Conservation (phyloP, 2,329 filamentous ascomycete species). For the Neodidymelliopsis sp. region DNA sequence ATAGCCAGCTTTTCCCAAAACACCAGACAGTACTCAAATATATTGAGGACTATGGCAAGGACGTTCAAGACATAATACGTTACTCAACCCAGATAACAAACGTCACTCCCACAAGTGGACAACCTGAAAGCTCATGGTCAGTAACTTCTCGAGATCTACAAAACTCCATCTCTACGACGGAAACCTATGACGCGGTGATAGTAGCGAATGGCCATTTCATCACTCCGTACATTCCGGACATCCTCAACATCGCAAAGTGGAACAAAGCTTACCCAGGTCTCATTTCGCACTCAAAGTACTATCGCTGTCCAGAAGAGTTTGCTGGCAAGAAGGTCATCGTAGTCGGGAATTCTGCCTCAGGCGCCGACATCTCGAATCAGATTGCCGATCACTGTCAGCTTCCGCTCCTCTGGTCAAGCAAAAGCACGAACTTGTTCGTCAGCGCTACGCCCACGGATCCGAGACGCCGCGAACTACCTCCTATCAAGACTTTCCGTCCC, state of each 20-base stretch:
- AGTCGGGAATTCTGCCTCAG: constrained; percentile 84
- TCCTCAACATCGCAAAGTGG: constrained; percentile 53
- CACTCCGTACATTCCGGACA: constrained; percentile 55
- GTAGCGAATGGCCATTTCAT: constrained; percentile 59
- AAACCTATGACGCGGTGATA: constrained; percentile 63
- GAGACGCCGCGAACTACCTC: constrained; percentile 64
- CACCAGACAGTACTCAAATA: constrained; percentile 77
- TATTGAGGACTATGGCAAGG: constrained; percentile 73
- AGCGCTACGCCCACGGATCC: constrained; percentile 40
- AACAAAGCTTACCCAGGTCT: constrained; percentile 45
- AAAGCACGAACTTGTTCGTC: constrained; percentile 24
- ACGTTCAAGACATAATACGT: constrained; percentile 70
- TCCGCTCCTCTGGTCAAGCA: constrained; percentile 59
- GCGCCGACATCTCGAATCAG: constrained; percentile 81
- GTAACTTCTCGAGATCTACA: constrained; percentile 63
- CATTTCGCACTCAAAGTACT: constrained; percentile 73
- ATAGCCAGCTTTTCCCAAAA: constrained; percentile 75
- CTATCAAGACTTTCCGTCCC: constrained; percentile 63
- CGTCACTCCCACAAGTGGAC: constrained; percentile 52
- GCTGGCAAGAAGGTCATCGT: constrained; percentile 75
- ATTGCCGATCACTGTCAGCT: constrained; percentile 69
- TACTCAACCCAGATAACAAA: constrained; percentile 76
- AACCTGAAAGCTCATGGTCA: constrained; percentile 60
- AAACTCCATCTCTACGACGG: constrained; percentile 47
- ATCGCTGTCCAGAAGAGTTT: constrained; percentile 71